Base-by-base conservation (phyloP, 2,329 filamentous ascomycete genomes). In the Cordyceps militaris region DNA sequence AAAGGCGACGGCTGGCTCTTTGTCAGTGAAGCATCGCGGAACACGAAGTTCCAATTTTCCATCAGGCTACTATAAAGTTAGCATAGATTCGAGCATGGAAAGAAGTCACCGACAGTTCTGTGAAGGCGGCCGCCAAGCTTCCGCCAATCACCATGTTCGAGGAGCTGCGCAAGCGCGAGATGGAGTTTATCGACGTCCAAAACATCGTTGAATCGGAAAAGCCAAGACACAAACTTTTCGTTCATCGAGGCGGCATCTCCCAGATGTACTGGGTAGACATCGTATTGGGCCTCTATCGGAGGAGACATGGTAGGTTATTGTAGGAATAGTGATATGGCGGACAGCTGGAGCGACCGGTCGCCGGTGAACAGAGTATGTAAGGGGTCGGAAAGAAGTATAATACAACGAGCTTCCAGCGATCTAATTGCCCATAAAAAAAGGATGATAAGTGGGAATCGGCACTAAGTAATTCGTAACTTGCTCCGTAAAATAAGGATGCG, bases 181-280 rank as follows among this genome's bases (percentile, higher is more conserved):
- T 66, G 64, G 2, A 80, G 66, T 44, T 67, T 74, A 0, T 72
- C 62, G 0, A 70, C 62, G 56, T 80, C 76, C 4, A 80, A 69
- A 3, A 78, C 74, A 58, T 76, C 73, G 59, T 79, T 72, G 61
- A 79, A 80, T 4, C 67, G 66, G 30, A 78, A 66, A 0, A 70
- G 70, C 66, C 66, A 71, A 23, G 63, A 63, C 1, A 74, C 30
- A 4, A 70, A 54, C 42, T 71, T 65, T 10, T 60, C 56, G 1
- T 65, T 64, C 30, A 65, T 60, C 14, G 62, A 55, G 0, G 65
- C 64, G 13, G 68, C 67, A 58, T 74, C 71, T 10, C 71, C 65
- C 42, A 65, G 63, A 60, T 69, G 66, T 13, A 71, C 59, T 1
- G 71, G 70, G 7, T 69, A 67, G 11, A 73, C 61, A 6, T 69